Evolutionary conservation across 2,329 filamentous ascomycete species (phyloP), one percentile per base, ranked within the genome.

Genomic region (Waltergamsia citrina): DNA sequence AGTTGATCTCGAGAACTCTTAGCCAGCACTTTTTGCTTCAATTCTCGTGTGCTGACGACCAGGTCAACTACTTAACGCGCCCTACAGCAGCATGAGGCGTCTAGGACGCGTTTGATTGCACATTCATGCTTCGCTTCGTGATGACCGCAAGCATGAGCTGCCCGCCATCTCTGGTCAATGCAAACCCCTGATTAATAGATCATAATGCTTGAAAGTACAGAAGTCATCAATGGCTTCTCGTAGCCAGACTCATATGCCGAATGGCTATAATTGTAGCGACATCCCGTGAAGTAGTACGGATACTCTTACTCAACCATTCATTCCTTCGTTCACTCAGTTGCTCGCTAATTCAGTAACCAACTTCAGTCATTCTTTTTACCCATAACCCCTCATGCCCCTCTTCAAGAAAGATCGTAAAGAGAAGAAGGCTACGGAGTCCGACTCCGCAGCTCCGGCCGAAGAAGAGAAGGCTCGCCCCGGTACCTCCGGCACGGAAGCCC

Each of bases 401-500:
- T 30, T 30, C 28, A 30, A 11, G 12, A 27, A 14, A 15, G 12
- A 14, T 17, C 28, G 28, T n/a, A 15, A n/a, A 30, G 28, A 7
- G 10, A 30, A 7, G 10, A 30, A 30, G 15, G 7, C 28, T 15
- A 30, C 7, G 6, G 15, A 30, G 8, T 20, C 17, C 7, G 28
- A 8, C 15, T 11, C 14, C 5, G 12, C 28, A 17, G 6, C 28
- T 17, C 15, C 28, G 6, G 15, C 28, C 11, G 28, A 14, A 17
- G 35, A 28, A 12, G 39, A 41, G 4, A 28, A 36, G 20, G 33
- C 32, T 15, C 53, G 63, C 15, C 60, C 62, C 5, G 57, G 59
- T 37, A 64, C 63, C 11, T 59, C 61, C 0, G 59, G 58, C 35
- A 67, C 63, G 14, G 58, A 64, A 42, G 54, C 56, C 41, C 46